Evolutionary conservation across 768 basidiomycete species (phyloP).

Genomic region (Pseudohyphozyma bogoriensis): DNA sequence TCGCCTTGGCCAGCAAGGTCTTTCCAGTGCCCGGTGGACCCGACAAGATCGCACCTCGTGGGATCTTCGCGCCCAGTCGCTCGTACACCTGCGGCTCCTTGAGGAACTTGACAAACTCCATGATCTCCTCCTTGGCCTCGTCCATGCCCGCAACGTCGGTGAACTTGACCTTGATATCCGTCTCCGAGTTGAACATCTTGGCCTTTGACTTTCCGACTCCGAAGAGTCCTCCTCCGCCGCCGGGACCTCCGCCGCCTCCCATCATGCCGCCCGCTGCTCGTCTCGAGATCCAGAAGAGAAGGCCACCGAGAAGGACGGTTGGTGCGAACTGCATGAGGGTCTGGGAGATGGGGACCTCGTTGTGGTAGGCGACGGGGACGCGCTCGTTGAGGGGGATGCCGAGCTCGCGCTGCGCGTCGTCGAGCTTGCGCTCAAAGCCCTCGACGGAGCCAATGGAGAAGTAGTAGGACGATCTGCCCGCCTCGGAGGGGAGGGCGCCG

Average conservation of each 20-base stretch:
- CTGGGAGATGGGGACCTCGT: conserved; percentile 75
- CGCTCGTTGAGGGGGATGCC: conserved; percentile 85
- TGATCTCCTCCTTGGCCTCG: conserved; percentile 98
- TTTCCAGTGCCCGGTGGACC: conserved; percentile 98
- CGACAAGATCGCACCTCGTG: conserved; percentile 85
- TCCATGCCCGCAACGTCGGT: conserved; percentile 99
- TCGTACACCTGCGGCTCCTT: conserved; percentile 92
- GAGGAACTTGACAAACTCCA: conserved; percentile 99
- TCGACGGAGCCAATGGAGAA: conserved; percentile 98
- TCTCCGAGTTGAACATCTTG: conserved; percentile 89
- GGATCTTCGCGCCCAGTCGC: conserved; percentile 94
- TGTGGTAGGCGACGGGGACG: conserved; percentile 92
- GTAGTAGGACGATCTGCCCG: conserved; percentile 50
- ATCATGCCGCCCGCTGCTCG: conserved; percentile 49
- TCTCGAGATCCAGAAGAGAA: conserved; percentile 76
- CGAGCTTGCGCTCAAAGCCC: conserved; percentile 87
- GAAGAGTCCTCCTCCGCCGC: conserved; percentile 78
- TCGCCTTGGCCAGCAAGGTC: conserved; percentile 93
- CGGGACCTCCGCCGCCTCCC: conserved; percentile 47
- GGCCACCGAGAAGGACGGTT: conserved; percentile 80
- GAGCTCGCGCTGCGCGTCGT: conserved; percentile 84
- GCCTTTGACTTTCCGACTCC: conserved; percentile 93
- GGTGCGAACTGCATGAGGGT: conserved; percentile 84
- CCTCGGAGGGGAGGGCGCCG: conserved; percentile 32
- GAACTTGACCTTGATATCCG: conserved; percentile 84